Evolutionary conservation across 345 rosid genomes (phyloP).

Genomic region (Salix arbutifolia): DNA sequence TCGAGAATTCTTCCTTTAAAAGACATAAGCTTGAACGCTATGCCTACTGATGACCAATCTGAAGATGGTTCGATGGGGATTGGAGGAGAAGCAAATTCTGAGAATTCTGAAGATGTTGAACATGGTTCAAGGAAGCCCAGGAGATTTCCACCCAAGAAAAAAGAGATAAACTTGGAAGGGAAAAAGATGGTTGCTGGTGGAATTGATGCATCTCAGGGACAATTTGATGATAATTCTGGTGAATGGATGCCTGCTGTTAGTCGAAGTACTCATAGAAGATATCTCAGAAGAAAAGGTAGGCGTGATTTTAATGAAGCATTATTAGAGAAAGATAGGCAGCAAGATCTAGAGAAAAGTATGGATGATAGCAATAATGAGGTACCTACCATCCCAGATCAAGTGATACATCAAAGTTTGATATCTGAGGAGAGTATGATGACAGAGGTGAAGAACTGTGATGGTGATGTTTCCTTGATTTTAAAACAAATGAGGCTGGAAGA

Average conservation of each 20-base stretch:
- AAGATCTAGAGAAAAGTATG: conserved; percentile 37
- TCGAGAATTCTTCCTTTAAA: conserved; percentile 83
- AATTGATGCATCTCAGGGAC: conserved; percentile 82
- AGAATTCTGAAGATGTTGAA: conserved; percentile 41
- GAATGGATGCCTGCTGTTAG: conserved; percentile 94
- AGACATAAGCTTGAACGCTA: conserved; percentile 56
- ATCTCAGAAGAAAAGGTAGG: conserved; percentile 67
- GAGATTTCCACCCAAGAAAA: conserved; percentile 53
- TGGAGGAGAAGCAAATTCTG: conserved; percentile 35
- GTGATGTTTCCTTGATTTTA: conserved; percentile 44
- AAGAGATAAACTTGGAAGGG: conserved; percentile 63
- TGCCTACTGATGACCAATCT: conserved; percentile 35
- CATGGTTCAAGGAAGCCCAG: conserved; percentile 38
- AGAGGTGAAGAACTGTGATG: conserved; percentile 25
- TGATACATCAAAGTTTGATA: conserved; percentile 15
- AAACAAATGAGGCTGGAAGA: conserved; percentile 73
- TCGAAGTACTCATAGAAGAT: conserved; percentile 83
- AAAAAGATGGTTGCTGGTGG: conserved; percentile 87
- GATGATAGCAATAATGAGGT: conserved; percentile 21
- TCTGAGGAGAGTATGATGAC: conserved; percentile 30
- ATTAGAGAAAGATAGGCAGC: conserved; percentile 55
- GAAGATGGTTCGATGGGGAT: conserved; percentile 44
- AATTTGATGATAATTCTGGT: conserved; percentile 52
- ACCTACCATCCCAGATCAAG: conserved; percentile 15
- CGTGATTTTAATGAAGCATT: conserved; percentile 48